Evolutionary conservation across 1,284 basidiomycete genomes (phyloP).

Genomic region (Tilletia walkeri): DNA sequence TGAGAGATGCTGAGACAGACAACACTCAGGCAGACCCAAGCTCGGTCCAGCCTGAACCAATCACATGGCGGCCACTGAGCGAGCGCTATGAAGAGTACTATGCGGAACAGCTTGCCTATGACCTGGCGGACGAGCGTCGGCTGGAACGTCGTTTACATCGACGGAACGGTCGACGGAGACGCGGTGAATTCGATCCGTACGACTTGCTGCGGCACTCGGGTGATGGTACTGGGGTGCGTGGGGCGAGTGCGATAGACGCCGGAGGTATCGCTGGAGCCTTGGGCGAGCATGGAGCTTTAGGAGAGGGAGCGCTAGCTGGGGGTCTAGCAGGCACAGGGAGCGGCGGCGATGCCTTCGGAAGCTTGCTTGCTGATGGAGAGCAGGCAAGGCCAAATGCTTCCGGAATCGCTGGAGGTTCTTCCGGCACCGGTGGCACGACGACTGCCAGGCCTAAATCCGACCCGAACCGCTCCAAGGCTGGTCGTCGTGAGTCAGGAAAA

Average conservation of each 20-base stretch:
- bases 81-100: constrained; percentile 39
- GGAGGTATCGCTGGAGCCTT: constrained; percentile 1
- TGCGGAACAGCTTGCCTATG: constrained; percentile 36
- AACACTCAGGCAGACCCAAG: too few relatives aligned
- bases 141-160: background rate
- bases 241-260: background rate
- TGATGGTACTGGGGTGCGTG: background rate
- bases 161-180: constrained; percentile 7
- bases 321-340: background rate
- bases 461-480: constrained; percentile 8
- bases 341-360: background rate
- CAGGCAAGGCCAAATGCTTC: too few relatives aligned
- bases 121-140: constrained; percentile 36
- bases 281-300: background rate
- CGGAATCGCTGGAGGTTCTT: too few relatives aligned
- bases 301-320: background rate
- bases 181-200: constrained; percentile 5
- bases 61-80: constrained; percentile 31
- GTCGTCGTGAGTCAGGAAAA: constrained; percentile 4
- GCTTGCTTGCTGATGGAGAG: too few relatives aligned
- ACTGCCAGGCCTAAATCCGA: background rate
- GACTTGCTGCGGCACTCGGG: background rate
- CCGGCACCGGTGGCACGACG: too few relatives aligned
- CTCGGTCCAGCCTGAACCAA: background rate
- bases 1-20: too few relatives aligned